Conservation (phyloP, 106 monocot species). For the Apostasia shenzhenica region DNA sequence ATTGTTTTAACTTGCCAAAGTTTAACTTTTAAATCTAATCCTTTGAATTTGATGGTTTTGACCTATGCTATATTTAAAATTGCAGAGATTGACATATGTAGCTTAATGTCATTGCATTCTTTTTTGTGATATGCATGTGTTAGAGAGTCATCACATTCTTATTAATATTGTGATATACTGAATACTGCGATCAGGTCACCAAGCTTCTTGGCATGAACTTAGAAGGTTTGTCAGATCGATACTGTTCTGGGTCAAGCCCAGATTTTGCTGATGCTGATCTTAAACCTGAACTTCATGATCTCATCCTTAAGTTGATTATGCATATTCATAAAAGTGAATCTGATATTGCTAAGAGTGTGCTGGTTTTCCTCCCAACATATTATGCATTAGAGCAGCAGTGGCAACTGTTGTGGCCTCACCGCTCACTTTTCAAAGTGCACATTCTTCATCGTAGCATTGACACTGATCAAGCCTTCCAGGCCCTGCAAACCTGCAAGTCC, state of each 20-base stretch:
- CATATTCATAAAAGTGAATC: conserved; percentile 60
- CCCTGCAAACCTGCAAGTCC: conserved; percentile 62
- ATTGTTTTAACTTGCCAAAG: not conserved
- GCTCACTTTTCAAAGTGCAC: conserved; percentile 51
- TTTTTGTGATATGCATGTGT: no score
- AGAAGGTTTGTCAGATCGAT: conserved; percentile 30
- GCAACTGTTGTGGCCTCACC: conserved; percentile 38
- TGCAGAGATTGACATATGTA: no score
- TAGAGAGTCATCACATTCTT: no score
- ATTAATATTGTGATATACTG: no score
- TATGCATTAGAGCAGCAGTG: conserved; percentile 74
- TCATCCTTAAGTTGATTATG: conserved; percentile 61
- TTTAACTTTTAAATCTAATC: not conserved
- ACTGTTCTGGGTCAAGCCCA: conserved; percentile 15
- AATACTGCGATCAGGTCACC: conserved; percentile 26
- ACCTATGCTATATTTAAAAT: no score
- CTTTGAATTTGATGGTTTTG: conserved; percentile 1
- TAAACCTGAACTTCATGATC: conserved; percentile 34
- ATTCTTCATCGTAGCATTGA: conserved; percentile 86
- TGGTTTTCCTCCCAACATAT: conserved; percentile 85
- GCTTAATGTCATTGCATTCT: no score
- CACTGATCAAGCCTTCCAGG: conserved; percentile 60
- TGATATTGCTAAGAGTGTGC: conserved; percentile 66
- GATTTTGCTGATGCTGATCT: conserved; percentile 37
- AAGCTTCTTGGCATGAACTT: conserved; percentile 27